Evolutionary conservation across 192 early-diverging fungal genomes (phyloP).

Genomic region (Globomyces pollinis-pini): DNA sequence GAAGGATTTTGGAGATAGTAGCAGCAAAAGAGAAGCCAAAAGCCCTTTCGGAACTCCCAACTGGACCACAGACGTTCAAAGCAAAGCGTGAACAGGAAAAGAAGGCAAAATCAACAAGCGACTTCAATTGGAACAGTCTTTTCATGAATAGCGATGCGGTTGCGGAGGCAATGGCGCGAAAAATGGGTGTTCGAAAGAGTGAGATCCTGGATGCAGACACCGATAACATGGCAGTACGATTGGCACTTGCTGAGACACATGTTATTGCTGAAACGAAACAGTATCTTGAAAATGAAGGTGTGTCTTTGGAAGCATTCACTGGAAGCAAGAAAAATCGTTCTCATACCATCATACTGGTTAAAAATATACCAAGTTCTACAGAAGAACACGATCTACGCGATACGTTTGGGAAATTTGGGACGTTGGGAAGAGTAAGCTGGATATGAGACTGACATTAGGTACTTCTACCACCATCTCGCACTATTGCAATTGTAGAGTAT

Average conservation of each 20-base stretch:
- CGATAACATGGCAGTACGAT: constrained; percentile 84
- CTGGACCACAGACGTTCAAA: constrained; percentile 53
- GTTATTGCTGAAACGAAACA: constrained; percentile 91
- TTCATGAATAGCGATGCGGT: constrained; percentile 79
- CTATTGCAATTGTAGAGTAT: constrained; percentile 92
- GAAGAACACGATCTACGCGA: constrained; percentile 72
- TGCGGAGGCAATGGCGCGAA: constrained; percentile 90
- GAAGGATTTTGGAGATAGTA: constrained; percentile 81
- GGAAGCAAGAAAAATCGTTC: constrained; percentile 54
- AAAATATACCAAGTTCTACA: constrained; percentile 84
- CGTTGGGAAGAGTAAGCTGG: constrained; percentile 78
- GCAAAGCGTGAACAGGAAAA: constrained; percentile 72
- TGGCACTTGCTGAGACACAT: constrained; percentile 97
- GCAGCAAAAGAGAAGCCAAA: constrained; percentile 81
- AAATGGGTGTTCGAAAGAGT: constrained; percentile 81
- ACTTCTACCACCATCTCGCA: constrained; percentile 82
- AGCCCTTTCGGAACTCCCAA: constrained; percentile 41
- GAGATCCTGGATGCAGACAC: constrained; percentile 81
- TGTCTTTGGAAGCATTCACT: constrained; percentile 71
- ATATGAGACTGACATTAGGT: too few relatives aligned
- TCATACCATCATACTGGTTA: constrained; percentile 87
- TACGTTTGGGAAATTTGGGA: constrained; percentile 83
- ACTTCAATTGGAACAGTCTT: constrained; percentile 93
- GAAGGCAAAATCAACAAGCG: constrained; percentile 68
- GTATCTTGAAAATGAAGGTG: constrained; percentile 77